Conservation (phyloP, 768 basidiomycete genomes). For the Leccinum arenicola region DNA sequence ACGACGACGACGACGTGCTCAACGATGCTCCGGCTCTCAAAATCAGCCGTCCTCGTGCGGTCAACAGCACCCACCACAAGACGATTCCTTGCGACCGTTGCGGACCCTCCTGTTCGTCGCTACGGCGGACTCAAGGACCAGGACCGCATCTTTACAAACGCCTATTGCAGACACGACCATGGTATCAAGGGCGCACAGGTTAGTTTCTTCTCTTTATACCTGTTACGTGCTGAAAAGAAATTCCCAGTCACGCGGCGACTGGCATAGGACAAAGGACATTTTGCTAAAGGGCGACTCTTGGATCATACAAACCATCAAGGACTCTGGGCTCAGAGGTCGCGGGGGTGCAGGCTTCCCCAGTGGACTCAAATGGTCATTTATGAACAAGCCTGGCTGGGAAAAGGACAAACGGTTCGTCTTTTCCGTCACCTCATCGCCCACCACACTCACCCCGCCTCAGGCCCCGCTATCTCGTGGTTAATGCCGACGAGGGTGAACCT, state of each 20-base stretch:
- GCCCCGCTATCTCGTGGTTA: slow-evolving; percentile 95
- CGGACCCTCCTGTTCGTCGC: slow-evolving; percentile 81
- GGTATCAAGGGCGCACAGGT: slow-evolving; percentile 92
- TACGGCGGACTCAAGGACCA: slow-evolving; percentile 96
- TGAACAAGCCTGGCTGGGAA: slow-evolving; percentile 99
- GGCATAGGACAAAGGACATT: slow-evolving; percentile 98
- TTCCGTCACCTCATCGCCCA: not conserved
- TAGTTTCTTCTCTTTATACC: not conserved
- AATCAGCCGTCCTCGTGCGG: slow-evolving; percentile 21
- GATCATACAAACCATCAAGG: slow-evolving; percentile 96
- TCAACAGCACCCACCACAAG: slow-evolving; percentile 7
- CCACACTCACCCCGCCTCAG: slow-evolving; percentile 37
- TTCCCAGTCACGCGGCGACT: slow-evolving; percentile 84
- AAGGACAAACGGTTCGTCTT: slow-evolving; percentile 72
- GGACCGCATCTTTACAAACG: slow-evolving; percentile 92
- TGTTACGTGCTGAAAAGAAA: not conserved
- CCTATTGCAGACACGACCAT: slow-evolving; percentile 84
- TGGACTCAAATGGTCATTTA: slow-evolving; percentile 96
- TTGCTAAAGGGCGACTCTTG: slow-evolving; percentile 92
- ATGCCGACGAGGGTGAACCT: slow-evolving; percentile 98
- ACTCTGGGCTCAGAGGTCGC: slow-evolving; percentile 91
- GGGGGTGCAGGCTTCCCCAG: slow-evolving; percentile 97
- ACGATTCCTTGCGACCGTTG: slow-evolving; percentile 62
- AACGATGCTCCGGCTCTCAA: slow-evolving; percentile 29
- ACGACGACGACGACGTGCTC: slow-evolving; percentile 17